phyloP scores from a whole-genome alignment of 2,329 filamentous ascomycete species.

The Colletotrichum tamarilloi region DNA sequence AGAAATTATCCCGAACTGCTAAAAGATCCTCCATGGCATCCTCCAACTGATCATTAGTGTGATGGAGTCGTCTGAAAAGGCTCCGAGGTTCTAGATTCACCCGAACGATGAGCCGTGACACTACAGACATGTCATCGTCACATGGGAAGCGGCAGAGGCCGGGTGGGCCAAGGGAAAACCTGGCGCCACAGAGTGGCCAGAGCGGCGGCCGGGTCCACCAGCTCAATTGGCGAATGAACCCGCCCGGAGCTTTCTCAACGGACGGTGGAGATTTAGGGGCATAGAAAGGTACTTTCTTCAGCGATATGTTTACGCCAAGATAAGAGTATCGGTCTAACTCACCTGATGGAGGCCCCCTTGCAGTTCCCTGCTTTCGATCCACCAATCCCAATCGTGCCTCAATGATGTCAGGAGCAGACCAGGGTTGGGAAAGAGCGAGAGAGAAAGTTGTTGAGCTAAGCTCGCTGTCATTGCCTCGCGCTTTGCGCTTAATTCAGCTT shows the following conservation, averaged over 20 bases:
- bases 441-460: slow-evolving; percentile 29
- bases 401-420: slow-evolving; percentile 35
- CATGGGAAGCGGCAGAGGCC: slow-evolving; percentile 25
- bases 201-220: slow-evolving; percentile 13
- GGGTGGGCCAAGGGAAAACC: slow-evolving; percentile 4
- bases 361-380: slow-evolving; percentile 24
- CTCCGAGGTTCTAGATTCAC: slow-evolving; percentile 12
- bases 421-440: slow-evolving; percentile 11
- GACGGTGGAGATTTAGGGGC: slow-evolving; percentile 7
- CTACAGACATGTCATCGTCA: slow-evolving; percentile 24
- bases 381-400: slow-evolving; percentile 29
- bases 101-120: slow-evolving; percentile 8
- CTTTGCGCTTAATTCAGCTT: slow-evolving; percentile 7
- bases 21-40: neutral
- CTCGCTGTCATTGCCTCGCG: slow-evolving; percentile 19
- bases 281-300: slow-evolving; percentile 7
- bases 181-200: slow-evolving; percentile 25
- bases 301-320: no score
- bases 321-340: neutral
- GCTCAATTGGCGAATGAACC: slow-evolving; percentile 25
- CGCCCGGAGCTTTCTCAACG: slow-evolving; percentile 31
- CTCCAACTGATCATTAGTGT: neutral
- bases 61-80: slow-evolving; percentile 5
- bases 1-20: neutral
- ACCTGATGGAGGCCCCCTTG: neutral